Evolutionary conservation across 2,329 filamentous ascomycete species (phyloP), one percentile per base, ranked within the genome.

Genomic region (Cercospora citrullina): DNA sequence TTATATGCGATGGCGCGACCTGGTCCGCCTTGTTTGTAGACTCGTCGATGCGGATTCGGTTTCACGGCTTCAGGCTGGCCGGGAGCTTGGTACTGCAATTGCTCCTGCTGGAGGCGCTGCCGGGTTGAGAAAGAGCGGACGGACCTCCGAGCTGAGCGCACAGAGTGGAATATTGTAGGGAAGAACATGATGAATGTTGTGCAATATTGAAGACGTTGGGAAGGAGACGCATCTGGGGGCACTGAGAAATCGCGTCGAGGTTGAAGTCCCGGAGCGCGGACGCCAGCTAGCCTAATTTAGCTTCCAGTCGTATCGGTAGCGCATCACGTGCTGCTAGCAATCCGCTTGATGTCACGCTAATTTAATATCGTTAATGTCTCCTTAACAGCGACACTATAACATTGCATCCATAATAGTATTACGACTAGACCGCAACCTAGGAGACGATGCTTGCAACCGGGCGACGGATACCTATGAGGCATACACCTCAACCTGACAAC

Each of bases 1-100:
- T 89, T 88, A 81, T 93, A 94, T 63, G 87, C 85, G 57, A 94
- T 83, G 2, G 92, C 91, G 1, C 90, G 85, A 45, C 89, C 87
- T 76, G 93, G 93, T 14, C 87, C 88, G 53, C 69, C 68, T 21
- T 68, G 63, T 76, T 87, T 89, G 83, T 93, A 94, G 81, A 94
- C 94, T 58, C 84, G 82, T 60, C 86, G 64, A 64, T 77, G 75
- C 6, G 75, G 73, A 66, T 76, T 78, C 21, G 63, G 64, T 31
- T 55, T 67, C n/a, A n/a, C 53, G 23, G 59, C 67, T 33, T 58
- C 65, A 9, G 53, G 65, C 60, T 65, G 67, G 30, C 63, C 62
- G 4, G 75, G 74, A n/a, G 72, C 53, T 70, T 75, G 72, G 28
- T 71, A 71, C 55, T 67, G 69, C 10, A 61, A 64, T 60, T 65